A percentile compares a stretch with the other conserved stretches of the same genome.
Evolutionary conservation across 768 basidiomycete genomes (phyloP).

Genomic region (Tephrocybe sp.): DNA sequence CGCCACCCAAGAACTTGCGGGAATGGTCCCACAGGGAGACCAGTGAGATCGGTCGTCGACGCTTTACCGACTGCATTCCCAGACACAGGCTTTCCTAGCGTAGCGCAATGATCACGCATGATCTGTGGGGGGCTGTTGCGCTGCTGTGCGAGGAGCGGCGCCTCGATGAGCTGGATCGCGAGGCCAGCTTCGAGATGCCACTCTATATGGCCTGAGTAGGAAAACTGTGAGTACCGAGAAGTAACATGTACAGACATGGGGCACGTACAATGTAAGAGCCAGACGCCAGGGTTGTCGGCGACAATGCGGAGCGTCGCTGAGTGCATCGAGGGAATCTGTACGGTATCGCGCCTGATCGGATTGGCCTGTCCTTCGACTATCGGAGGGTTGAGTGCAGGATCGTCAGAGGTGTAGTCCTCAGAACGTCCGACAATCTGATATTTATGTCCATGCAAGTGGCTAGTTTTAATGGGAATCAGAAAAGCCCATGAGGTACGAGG

Average conservation of each 20-base stretch:
- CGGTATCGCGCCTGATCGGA: constrained; percentile 90
- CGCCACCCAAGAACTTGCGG: constrained; percentile 73
- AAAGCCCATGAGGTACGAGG: background rate
- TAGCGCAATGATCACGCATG: constrained; percentile 72
- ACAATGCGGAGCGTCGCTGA: constrained; percentile 75
- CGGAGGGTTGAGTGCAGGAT: constrained; percentile 79
- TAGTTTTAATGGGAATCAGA: constrained; percentile 26
- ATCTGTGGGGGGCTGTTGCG: constrained; percentile 51
- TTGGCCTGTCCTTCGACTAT: constrained; percentile 77
- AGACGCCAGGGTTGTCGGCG: constrained; percentile 92
- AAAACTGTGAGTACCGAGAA: background rate
- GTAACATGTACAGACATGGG: background rate
- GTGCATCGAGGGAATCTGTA: constrained; percentile 67
- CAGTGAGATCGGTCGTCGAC: constrained; percentile 65
- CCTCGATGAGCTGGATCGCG: constrained; percentile 82
- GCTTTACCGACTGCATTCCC: constrained; percentile 90
- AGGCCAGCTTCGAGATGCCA: constrained; percentile 88
- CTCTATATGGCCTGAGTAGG: constrained; percentile 67
- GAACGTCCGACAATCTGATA: constrained; percentile 78
- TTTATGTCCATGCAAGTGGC: constrained; percentile 91
- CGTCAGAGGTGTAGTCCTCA: constrained; percentile 67
- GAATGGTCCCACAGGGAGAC: constrained; percentile 69
- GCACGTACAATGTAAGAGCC: constrained; percentile 78
- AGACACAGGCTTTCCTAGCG: constrained; percentile 52
- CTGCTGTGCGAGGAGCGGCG: constrained; percentile 70